A percentile compares a stretch with the other conserved stretches of the same genome.
Conservation (phyloP, 805 yeast genomes). For the Saturnispora hagleri region DNA sequence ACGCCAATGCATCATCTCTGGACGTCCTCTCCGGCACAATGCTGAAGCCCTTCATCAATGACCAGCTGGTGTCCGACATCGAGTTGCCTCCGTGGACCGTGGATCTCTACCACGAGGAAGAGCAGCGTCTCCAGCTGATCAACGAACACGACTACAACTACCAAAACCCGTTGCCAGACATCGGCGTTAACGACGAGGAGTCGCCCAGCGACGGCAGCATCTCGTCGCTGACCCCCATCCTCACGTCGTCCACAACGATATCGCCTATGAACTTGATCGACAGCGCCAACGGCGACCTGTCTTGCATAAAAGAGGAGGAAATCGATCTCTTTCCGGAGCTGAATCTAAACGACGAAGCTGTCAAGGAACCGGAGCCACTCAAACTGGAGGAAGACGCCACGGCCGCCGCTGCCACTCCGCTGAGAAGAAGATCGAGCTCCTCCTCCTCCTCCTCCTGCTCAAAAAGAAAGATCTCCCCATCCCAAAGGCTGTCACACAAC, state of each 20-base stretch:
- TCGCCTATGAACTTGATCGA: neutral
- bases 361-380: neutral
- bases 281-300: neutral
- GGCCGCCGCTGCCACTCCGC: neutral
- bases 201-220: neutral
- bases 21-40: neutral
- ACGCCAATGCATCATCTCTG: neutral
- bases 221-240: neutral
- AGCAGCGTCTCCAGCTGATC: neutral
- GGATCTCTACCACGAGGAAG: neutral
- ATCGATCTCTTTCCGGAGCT: neutral
- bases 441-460: neutral
- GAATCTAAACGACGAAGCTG: neutral
- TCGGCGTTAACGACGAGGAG: neutral
- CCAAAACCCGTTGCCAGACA: neutral
- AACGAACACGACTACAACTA: neutral
- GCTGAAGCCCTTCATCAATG: neutral
- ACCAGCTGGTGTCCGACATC: neutral
- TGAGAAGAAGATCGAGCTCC: neutral
- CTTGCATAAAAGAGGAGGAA: neutral
- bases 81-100: conserved; percentile 1
- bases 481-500: conserved; percentile 66
- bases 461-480: neutral
- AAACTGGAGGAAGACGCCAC: neutral
- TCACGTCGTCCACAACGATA: neutral